Conservation (phyloP, 345 rosid species). For the Eutrema yunnanense region DNA sequence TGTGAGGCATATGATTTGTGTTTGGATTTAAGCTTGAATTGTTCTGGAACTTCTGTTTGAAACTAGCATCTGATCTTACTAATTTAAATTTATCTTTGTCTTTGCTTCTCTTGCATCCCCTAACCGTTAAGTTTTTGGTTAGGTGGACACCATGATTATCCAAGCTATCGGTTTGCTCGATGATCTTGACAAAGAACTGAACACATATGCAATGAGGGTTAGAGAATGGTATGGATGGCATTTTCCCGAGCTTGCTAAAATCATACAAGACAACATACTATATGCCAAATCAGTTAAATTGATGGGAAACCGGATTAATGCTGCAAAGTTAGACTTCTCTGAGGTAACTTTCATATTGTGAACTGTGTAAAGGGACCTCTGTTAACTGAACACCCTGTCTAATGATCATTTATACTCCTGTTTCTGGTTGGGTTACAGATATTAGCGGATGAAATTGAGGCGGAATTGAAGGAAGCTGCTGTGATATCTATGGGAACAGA, state of each 20-base stretch:
- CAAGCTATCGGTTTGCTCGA: constrained; percentile 86
- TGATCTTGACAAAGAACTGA: constrained; percentile 83
- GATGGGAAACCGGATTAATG: constrained; percentile 67
- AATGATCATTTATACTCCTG: background rate
- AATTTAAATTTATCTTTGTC: background rate
- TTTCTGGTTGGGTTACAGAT: constrained; percentile 27
- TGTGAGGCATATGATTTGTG: background rate
- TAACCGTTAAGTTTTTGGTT: background rate
- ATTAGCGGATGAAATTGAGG: constrained; percentile 51
- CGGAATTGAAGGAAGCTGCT: constrained; percentile 69
- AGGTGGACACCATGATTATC: constrained; percentile 89
- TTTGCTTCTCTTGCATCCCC: background rate
- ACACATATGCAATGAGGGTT: constrained; percentile 78
- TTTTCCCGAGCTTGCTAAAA: constrained; percentile 86
- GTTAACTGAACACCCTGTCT: background rate
- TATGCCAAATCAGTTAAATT: constrained; percentile 73
- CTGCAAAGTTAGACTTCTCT: constrained; percentile 72
- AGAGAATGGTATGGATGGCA: constrained; percentile 95
- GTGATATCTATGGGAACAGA: constrained; percentile 84
- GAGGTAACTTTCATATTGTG: constrained; percentile 33
- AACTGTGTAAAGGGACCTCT: background rate
- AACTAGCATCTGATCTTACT: background rate
- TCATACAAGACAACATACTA: constrained; percentile 60
- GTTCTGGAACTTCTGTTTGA: background rate
- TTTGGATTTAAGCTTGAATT: background rate